Evolutionary conservation across 2,329 filamentous ascomycete genomes (phyloP), one percentile per base, ranked within the genome.

Genomic region (Clarireedia monteithiana): DNA sequence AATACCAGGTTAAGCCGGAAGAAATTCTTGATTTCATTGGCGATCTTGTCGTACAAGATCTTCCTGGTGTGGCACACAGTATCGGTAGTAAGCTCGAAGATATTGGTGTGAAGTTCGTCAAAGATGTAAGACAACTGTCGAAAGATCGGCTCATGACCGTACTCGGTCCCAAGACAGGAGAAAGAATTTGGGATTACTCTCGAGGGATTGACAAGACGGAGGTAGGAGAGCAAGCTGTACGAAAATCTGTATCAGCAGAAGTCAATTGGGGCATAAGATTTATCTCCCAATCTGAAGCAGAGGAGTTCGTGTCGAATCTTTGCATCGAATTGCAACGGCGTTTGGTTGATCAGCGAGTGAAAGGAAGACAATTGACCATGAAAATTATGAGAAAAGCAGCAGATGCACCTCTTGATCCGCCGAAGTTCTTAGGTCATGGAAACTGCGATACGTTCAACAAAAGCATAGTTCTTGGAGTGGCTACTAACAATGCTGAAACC

Each of bases 231-330:
- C 88, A 95, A 66, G 82, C 86, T 0, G 77, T 89, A 15, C 84
- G 94, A 53, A 99, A 97, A 68, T 97, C 92, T 0, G 90, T 99
- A 0, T 97, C 94, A 2, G 92, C 92, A 1, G 94, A 99, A 69
- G 90, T 99, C 60, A 99, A 94, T 65, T 99, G 94, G 94, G 94
- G 95, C 2, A 95, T 99, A 55, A 85, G 94, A 5, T 99, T 99
- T 68, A 83, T 94, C 63, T 95, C 81, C 58, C 90, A 96, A 66
- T 79, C 82, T n/a, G 92, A 99, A 71, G 91, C 91, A 0, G 92
- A 97, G 58, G 89, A 95, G 61, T 99, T 99, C 69, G 80, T 97
- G 30, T 76, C 83, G 59, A 94, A 89, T 62, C 75, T 99, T 0
- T 94, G 89, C 67, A 85, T 85, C 55, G 94, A 99, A 70, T 74